phyloP scores from a whole-genome alignment of 2,329 filamentous ascomycete genomes.

The Fusarium vanettenii region DNA sequence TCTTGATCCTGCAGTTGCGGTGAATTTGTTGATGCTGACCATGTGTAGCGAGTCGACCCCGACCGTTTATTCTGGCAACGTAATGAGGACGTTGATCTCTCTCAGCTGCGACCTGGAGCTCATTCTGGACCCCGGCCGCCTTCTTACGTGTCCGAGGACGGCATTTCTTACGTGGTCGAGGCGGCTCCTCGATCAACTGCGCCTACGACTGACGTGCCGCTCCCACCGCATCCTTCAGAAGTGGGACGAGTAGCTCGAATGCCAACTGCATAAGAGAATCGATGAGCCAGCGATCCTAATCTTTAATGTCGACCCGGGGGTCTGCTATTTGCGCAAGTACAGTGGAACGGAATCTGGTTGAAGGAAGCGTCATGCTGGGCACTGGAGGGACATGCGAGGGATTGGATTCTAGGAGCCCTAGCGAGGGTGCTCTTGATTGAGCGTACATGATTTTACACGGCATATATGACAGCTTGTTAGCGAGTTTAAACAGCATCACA shows the following conservation, averaged over 20 bases:
- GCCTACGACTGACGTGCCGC: conserved; percentile 56
- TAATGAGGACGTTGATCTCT: conserved; percentile 56
- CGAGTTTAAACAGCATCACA: conserved; percentile 12
- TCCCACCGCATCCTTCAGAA: conserved; percentile 63
- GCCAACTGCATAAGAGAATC: conserved; percentile 11
- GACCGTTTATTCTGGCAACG: conserved; percentile 85
- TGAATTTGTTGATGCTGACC: conserved; percentile 11
- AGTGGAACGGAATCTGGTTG: not conserved
- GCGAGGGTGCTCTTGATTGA: conserved; percentile 10
- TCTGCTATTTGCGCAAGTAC: not conserved
- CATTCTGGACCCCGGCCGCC: conserved; percentile 68
- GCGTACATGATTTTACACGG: conserved; percentile 24
- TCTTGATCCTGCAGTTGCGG: not conserved
- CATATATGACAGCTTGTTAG: conserved; percentile 25
- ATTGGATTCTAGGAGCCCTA: not conserved
- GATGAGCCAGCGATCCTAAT: not conserved
- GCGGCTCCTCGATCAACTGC: conserved; percentile 70
- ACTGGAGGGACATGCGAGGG: not conserved
- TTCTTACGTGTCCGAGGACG: conserved; percentile 81
- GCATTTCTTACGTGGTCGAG: conserved; percentile 77
- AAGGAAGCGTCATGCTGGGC: not conserved
- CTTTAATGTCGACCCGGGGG: not conserved
- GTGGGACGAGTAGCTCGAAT: conserved; percentile 44
- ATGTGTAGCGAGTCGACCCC: conserved; percentile 76
- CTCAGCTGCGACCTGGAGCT: conserved; percentile 38